Evolutionary conservation across 305 asterid genomes (phyloP).

Genomic region (Fraxinus greggii): DNA sequence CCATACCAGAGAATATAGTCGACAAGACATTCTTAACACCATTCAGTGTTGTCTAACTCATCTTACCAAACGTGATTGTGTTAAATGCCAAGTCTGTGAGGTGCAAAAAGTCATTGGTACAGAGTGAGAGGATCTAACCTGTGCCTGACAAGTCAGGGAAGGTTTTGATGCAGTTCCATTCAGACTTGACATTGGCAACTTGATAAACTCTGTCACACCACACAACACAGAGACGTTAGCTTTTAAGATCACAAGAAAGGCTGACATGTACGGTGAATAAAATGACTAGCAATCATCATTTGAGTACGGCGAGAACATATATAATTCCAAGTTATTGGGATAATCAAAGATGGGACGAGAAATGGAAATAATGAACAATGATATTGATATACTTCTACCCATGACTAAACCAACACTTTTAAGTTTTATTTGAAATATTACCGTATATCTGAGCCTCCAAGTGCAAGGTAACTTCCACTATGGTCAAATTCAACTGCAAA

Average conservation of each 20-base stretch:
- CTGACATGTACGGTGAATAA: neutral
- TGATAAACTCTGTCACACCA: slow-evolving; percentile 66
- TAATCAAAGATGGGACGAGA: neutral
- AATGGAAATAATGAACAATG: neutral
- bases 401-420: neutral
- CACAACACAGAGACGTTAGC: neutral
- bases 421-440: slow-evolving; percentile 24
- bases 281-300: neutral
- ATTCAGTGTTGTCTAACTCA: neutral
- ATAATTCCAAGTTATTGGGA: neutral
- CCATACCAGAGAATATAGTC: neutral
- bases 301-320: neutral
- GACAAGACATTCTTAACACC: neutral
- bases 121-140: slow-evolving; percentile 42
- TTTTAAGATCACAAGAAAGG: neutral
- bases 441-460: slow-evolving; percentile 91
- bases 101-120: neutral
- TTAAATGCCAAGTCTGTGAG: neutral
- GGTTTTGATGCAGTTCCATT: slow-evolving; percentile 87
- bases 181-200: slow-evolving; percentile 83
- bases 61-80: neutral
- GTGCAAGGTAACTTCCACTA: slow-evolving; percentile 89
- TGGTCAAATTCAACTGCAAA: slow-evolving; percentile 91
- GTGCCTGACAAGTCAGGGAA: slow-evolving; percentile 97
- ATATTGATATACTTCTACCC: neutral